phyloP scores from a whole-genome alignment of 2,329 filamentous ascomycete genomes.

The Colletotrichum spaethianum region DNA sequence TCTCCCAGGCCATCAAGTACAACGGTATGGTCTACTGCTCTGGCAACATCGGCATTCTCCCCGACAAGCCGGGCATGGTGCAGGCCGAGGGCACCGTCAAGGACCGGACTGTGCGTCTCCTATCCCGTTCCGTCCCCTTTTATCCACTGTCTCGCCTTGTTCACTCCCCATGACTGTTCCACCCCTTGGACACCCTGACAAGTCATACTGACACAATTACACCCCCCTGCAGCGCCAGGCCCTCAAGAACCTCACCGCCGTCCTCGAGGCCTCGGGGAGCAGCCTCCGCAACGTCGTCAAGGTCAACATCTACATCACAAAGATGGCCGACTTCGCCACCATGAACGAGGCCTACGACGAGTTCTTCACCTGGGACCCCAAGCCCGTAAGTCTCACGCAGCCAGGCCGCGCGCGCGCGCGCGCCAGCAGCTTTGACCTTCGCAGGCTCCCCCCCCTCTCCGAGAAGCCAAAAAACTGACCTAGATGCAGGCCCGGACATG shows the following conservation, averaged over 20 bases:
- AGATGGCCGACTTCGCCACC: slow-evolving; percentile 74
- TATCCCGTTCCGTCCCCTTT: background rate
- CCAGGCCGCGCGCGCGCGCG: no score
- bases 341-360: slow-evolving; percentile 71
- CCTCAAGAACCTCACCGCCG: slow-evolving; percentile 70
- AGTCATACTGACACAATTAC: slow-evolving; percentile 15
- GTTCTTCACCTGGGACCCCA: slow-evolving; percentile 60
- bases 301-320: slow-evolving; percentile 75
- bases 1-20: slow-evolving; percentile 73
- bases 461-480: slow-evolving; percentile 6
- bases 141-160: background rate
- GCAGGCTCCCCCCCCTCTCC: no score
- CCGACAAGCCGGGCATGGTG: slow-evolving; percentile 58
- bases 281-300: slow-evolving; percentile 74
- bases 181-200: no score
- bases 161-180: background rate
- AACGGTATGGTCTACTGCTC: slow-evolving; percentile 81
- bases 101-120: slow-evolving; percentile 61
- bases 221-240: slow-evolving; percentile 60
- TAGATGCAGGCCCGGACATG: slow-evolving; percentile 68
- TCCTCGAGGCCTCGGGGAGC: slow-evolving; percentile 73
- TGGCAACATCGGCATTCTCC: slow-evolving; percentile 72
- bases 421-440: background rate
- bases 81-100: slow-evolving; percentile 65
- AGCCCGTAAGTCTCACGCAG: slow-evolving; percentile 57